phyloP scores from a whole-genome alignment of 2,329 filamentous ascomycete genomes.

The Scedosporium boydii region DNA sequence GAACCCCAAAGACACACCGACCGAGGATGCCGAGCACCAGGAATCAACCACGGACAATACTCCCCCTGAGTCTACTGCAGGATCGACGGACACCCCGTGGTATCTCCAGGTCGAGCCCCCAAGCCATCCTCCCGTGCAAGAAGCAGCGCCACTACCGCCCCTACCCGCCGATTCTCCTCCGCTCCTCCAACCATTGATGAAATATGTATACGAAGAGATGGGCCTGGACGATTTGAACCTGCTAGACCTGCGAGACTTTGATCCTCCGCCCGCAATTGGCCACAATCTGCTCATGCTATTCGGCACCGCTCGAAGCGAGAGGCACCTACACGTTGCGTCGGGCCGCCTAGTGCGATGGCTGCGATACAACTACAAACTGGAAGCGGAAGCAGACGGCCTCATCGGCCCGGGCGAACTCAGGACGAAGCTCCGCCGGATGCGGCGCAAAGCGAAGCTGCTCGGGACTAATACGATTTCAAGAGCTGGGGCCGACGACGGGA shows the following conservation, averaged over 20 bases:
- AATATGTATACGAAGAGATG: slow-evolving; percentile 73
- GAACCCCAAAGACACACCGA: neutral
- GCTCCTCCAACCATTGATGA: slow-evolving; percentile 61
- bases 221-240: slow-evolving; percentile 75
- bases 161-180: slow-evolving; percentile 59
- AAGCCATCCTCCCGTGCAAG: slow-evolving; percentile 37
- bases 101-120: slow-evolving; percentile 69
- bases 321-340: slow-evolving; percentile 84
- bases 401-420: slow-evolving; percentile 87
- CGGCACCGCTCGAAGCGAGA: slow-evolving; percentile 82
- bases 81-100: slow-evolving; percentile 44
- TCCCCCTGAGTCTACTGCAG: neutral
- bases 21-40: neutral
- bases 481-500: slow-evolving; percentile 67
- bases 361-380: slow-evolving; percentile 59
- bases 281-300: slow-evolving; percentile 88
- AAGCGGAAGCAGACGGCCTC: slow-evolving; percentile 75
- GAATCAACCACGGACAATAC: neutral
- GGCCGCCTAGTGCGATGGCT: slow-evolving; percentile 86
- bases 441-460: slow-evolving; percentile 71
- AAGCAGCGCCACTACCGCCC: slow-evolving; percentile 38
- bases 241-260: slow-evolving; percentile 73
- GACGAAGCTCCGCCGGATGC: slow-evolving; percentile 70
- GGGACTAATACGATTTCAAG: slow-evolving; percentile 60
- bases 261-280: slow-evolving; percentile 80